phyloP scores from a whole-genome alignment of 2,329 filamentous ascomycete genomes.

The Penicillium italicum region DNA sequence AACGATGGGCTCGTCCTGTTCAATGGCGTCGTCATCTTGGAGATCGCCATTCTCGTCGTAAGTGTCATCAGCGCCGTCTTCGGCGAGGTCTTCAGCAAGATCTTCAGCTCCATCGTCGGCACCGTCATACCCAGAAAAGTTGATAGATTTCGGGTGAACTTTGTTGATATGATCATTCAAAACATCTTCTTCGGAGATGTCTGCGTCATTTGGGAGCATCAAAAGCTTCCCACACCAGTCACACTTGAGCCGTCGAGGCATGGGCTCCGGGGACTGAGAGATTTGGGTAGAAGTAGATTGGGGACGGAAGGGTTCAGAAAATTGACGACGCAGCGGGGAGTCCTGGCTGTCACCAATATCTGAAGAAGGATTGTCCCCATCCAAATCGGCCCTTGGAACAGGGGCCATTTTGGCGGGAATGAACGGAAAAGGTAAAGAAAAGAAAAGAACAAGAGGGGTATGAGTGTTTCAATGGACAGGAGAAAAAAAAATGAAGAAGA shows the following conservation, averaged over 20 bases:
- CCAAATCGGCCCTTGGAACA: slow-evolving; percentile 33
- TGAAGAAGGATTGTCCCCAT: slow-evolving; percentile 37
- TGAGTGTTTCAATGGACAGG: neutral
- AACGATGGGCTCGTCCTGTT: slow-evolving; percentile 10
- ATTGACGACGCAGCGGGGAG: slow-evolving; percentile 38
- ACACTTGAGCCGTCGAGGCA: slow-evolving; percentile 31
- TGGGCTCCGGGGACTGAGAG: slow-evolving; percentile 34
- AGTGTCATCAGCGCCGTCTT: slow-evolving; percentile 11
- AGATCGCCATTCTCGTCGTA: slow-evolving; percentile 17
- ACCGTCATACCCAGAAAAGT: slow-evolving; percentile 13
- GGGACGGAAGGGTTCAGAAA: slow-evolving; percentile 37
- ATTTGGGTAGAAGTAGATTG: slow-evolving; percentile 35
- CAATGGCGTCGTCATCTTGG: slow-evolving; percentile 18
- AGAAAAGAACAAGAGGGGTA: slow-evolving; percentile 3
- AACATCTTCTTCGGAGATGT: slow-evolving; percentile 25
- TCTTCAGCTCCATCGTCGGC: slow-evolving; percentile 25
- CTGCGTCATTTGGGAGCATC: slow-evolving; percentile 25
- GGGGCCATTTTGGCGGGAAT: slow-evolving; percentile 29
- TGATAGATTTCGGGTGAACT: slow-evolving; percentile 33
- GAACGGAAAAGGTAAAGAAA: neutral
- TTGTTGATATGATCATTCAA: slow-evolving; percentile 35
- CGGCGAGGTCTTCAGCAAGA: slow-evolving; percentile 21
- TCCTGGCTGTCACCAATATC: slow-evolving; percentile 37
- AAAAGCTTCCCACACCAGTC: slow-evolving; percentile 38
- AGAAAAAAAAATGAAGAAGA: neutral